phyloP scores from a whole-genome alignment of 148 eudicot species.

The Mesembryanthemum crystallinum region DNA sequence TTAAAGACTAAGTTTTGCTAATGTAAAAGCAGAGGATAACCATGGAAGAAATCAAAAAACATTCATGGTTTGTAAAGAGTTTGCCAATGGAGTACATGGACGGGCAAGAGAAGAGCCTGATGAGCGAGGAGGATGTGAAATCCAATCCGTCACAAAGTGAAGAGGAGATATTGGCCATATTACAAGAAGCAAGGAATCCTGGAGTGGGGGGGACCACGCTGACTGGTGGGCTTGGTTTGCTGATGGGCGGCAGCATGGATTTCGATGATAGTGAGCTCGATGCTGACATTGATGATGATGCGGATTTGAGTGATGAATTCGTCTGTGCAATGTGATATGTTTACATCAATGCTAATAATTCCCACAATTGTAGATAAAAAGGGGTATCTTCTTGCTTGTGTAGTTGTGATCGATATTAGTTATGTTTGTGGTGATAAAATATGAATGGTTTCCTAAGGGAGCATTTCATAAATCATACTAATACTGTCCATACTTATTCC shows the following conservation, averaged over 20 bases:
- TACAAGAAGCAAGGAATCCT: constrained; percentile 51
- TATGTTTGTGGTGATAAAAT: background rate
- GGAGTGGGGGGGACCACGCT: background rate
- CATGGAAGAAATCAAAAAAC: constrained; percentile 63
- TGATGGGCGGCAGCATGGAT: constrained; percentile 50
- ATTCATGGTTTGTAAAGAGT: constrained; percentile 64
- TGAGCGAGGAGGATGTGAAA: background rate
- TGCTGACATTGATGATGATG: constrained; percentile 56
- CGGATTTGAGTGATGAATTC: constrained; percentile 52
- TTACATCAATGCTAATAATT: background rate
- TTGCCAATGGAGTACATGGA: constrained; percentile 42
- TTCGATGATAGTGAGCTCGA: constrained; percentile 64
- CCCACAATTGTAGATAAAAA: background rate
- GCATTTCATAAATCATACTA: background rate
- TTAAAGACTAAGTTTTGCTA: background rate
- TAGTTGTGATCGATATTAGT: background rate
- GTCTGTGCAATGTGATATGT: constrained; percentile 47
- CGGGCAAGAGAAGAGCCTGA: constrained; percentile 30
- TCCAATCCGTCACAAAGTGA: constrained; percentile 37
- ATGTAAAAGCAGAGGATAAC: constrained; percentile 51
- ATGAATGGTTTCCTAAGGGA: background rate
- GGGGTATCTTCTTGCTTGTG: too few species aligned
- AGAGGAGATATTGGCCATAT: constrained; percentile 52
- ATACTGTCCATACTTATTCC: background rate
- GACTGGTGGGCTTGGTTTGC: constrained; percentile 9